These are phyloP conservation scores for Rhododendron henanense DNA, from an alignment of 148 eudicot genomes.

Conservation along the genomic window DNA sequence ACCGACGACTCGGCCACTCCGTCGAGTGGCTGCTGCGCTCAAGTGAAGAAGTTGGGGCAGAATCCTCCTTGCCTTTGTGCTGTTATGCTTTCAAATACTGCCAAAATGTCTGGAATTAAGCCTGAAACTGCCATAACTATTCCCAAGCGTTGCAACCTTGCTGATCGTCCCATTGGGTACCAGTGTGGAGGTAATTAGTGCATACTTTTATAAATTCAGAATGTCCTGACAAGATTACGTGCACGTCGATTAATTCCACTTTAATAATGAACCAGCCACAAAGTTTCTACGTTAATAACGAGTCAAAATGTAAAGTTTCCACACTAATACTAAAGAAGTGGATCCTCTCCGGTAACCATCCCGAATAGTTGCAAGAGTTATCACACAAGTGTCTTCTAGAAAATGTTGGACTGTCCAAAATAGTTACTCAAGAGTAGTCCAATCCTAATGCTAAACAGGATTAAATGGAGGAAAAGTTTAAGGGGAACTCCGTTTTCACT, in stretches of 20 bases:
- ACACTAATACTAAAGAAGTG: background rate
- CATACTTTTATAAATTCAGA: background rate
- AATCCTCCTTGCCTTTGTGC: conserved; percentile 70
- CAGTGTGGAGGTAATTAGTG: conserved; percentile 47
- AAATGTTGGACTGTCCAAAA: too few species aligned
- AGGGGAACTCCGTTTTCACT: background rate
- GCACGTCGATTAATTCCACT: background rate
- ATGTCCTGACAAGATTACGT: background rate
- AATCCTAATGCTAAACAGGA: background rate
- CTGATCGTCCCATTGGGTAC: conserved; percentile 70
- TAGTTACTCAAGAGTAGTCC: background rate
- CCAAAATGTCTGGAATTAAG: conserved; percentile 51
- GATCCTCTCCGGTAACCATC: background rate
- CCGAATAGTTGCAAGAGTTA: background rate
- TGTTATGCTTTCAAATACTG: conserved; percentile 65
- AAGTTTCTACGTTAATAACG: background rate
- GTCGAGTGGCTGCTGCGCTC: conserved; percentile 40
- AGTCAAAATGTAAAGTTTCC: background rate
- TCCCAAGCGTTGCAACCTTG: conserved; percentile 69
- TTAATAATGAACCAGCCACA: background rate
- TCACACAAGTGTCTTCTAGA: background rate
- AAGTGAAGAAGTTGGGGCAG: conserved; percentile 52
- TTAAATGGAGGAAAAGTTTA: background rate
- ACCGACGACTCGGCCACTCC: background rate
- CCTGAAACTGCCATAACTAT: conserved; percentile 64